Evolutionary conservation across 163 green algal species (phyloP).

Genomic region (Scenedesmus sp.): DNA sequence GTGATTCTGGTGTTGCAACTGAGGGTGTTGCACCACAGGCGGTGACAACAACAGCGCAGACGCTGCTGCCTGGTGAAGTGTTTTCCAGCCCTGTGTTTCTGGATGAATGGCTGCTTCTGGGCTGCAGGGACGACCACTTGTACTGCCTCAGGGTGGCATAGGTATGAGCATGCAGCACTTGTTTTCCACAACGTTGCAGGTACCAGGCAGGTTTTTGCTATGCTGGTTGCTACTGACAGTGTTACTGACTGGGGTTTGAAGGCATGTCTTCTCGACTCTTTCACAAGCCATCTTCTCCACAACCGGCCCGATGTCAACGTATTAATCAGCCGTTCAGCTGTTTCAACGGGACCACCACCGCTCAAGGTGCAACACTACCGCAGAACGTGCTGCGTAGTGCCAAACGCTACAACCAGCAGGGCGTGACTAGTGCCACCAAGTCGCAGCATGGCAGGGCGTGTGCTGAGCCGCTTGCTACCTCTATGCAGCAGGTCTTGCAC

Average conservation of each 20-base stretch:
- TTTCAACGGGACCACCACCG: too few relatives aligned
- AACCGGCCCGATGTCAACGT: too few relatives aligned
- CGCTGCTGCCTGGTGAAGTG: slow-evolving; percentile 15
- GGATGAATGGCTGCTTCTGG: not conserved
- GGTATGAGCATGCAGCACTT: not conserved
- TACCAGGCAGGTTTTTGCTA: not conserved
- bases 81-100: slow-evolving; percentile 38
- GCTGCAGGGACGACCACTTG: slow-evolving; percentile 40
- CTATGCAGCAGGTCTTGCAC: not conserved
- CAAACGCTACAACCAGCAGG: slow-evolving; percentile 3
- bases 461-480: not conserved
- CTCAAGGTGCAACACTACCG: not conserved
- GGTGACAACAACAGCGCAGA: not conserved
- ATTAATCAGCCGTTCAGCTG: not conserved
- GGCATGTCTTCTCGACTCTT: not conserved
- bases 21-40: not conserved
- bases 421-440: not conserved
- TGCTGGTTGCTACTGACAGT: not conserved
- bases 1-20: not conserved
- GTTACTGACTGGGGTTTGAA: slow-evolving; percentile 6
- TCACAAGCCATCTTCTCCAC: too few relatives aligned
- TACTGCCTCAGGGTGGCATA: slow-evolving; percentile 34
- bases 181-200: too few relatives aligned
- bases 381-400: not conserved
- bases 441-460: not conserved